Evolutionary conservation across 2,329 filamentous ascomycete genomes (phyloP), one percentile per base, ranked within the genome.

Genomic region (Epichloe sp.): DNA sequence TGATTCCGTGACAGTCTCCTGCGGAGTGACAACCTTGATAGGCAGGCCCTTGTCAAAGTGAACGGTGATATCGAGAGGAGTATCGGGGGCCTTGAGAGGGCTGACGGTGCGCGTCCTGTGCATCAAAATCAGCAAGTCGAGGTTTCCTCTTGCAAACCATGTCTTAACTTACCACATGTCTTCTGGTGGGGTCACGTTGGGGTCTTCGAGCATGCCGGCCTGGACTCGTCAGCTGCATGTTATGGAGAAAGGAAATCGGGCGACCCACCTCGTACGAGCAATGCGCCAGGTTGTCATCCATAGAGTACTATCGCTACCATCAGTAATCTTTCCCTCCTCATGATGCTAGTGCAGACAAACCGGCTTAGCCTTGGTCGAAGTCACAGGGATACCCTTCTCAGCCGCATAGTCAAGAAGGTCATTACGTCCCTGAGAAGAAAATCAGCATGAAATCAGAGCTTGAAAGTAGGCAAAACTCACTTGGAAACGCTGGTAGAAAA

Each of bases 211-310:
- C 21, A 50, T 38, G 19, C 48, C 48, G n/a, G 48, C 42, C 45
- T 47, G 15, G 19, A 47, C 31, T 47, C n/a, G 35, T 47, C 6
- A 47, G 45, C 35, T 17, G 5, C 8, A n/a, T 5, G 12, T 17
- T 17, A 19, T 15, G 7, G 15, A 31, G 19, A 19, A 12, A 15
- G 11, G 31, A 46, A 5, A 3, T 21, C 15, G 19, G 15, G 6
- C 21, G 34, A 26, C 21, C 26, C 6, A 47, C 45, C 36, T 50
- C 48, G 26, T 50, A 46, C 26, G 48, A 50, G 48, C 42, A 45
- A 37, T 47, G 47, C 12, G 44, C 38, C 43, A 52, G 31, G 43
- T 52, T 50, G 14, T 31, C 47, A 43, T 52, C 51, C 51, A 52
- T 52, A 7, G 47, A 52, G 7, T 35, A 47, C 46, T 47, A 17